Percentiles rank a stretch among this genome's conserved stretches.
phyloP scores from a whole-genome alignment of 768 basidiomycete species.

The Suillus plorans region DNA sequence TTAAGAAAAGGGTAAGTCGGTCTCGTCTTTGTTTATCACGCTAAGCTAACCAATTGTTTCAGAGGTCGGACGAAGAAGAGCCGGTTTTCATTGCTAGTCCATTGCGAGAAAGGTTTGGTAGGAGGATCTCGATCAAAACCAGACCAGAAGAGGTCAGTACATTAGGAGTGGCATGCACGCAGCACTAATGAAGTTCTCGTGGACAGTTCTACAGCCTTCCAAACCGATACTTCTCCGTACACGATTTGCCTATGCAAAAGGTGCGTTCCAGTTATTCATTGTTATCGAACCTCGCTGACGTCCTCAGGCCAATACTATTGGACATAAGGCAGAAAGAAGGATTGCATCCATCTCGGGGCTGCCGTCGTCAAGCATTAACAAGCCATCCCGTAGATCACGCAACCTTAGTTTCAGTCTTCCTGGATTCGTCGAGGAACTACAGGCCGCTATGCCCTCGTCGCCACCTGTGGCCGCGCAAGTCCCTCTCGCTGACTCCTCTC shows the following conservation, averaged over 20 bases:
- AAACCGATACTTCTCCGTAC: constrained; percentile 30
- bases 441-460: neutral
- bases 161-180: neutral
- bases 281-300: neutral
- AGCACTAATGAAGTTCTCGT: neutral
- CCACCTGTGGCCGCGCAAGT: neutral
- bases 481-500: neutral
- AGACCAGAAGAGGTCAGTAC: constrained; percentile 28
- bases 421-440: constrained; percentile 10
- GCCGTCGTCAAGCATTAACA: constrained; percentile 9
- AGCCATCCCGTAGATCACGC: constrained; percentile 8
- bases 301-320: constrained; percentile 7
- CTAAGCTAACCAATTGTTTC: neutral
- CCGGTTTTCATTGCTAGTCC: constrained; percentile 25
- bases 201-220: constrained; percentile 29
- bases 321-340: constrained; percentile 20
- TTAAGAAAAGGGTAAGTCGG: constrained; percentile 25
- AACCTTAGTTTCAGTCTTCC: constrained; percentile 16
- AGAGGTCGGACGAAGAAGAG: constrained; percentile 25
- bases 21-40: neutral
- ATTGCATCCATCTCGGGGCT: constrained; percentile 24
- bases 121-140: constrained; percentile 24
- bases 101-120: constrained; percentile 30
- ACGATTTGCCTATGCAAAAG: constrained; percentile 15
- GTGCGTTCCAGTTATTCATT: constrained; percentile 12